Evolutionary conservation across 2,329 filamentous ascomycete genomes (phyloP), one percentile per base, ranked within the genome.

Genomic region (Hypomyces rosellus): DNA sequence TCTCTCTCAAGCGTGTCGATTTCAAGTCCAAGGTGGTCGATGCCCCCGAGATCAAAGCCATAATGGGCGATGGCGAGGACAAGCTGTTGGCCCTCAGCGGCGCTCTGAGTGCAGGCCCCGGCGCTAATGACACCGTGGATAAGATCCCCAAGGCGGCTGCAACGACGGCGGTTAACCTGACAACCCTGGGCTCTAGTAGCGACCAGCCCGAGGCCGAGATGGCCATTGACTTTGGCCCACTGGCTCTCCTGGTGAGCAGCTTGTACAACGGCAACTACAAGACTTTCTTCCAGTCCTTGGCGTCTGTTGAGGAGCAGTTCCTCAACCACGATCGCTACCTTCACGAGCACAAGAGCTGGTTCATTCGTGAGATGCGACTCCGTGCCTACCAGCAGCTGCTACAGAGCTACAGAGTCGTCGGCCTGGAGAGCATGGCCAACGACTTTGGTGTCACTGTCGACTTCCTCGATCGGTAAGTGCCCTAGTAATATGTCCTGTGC

Each of bases 1-100:
- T 97, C 20, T 93, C 92, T 42, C 81, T 99, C 50, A 96, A 96
- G 76, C 87, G 93, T 45, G 89, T 96, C 34, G 93, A 99, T 70
- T 99, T 99, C 81, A 99, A 99, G 78, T 88, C 88, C 58, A 97
- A 97, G 76, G 93, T 99, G 22, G 92, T 99, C 38, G 93, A 99
- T 68, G 93, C 93, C 7, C 92, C 93, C 12, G 93, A 99, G 73
- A 96, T 99, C 74, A 95, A 93, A 74, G 93, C 93, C 36, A 95
- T 99, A 56, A 82, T 99, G 20, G 93, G 92, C 52, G 85, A 92
- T 59, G 85, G 85, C 20, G 88, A 95, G 61, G 91, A 96, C 65
- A 92, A 92, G 71, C 75, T 96, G 49, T 78, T 89, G 33, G 90
- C 89, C 0, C 75, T 96, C 18, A 84, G 85, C 30, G 90, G 91